phyloP scores from a whole-genome alignment of 225 moss, liverwort and hornwort species.

The Thuidium tamariscinum region DNA sequence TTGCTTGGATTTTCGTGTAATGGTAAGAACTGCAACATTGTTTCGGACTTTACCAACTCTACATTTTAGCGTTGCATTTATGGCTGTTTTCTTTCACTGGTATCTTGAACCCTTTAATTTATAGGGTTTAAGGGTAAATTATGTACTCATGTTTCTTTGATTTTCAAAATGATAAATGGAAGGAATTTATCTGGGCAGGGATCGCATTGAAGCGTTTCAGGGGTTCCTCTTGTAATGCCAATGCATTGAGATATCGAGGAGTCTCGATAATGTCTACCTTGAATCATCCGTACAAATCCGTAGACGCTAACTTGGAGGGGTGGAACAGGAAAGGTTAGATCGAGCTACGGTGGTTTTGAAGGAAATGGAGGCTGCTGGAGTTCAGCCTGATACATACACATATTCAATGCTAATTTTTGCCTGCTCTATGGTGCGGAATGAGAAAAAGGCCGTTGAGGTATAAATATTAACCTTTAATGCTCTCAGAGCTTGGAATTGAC shows the following conservation, averaged over 20 bases:
- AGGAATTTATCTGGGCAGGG: neutral
- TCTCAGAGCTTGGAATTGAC: neutral
- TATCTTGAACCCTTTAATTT: neutral
- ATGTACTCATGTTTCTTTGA: neutral
- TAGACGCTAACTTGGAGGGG: constrained; percentile 9
- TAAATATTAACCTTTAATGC: neutral
- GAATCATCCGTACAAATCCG: neutral
- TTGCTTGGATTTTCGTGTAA: neutral
- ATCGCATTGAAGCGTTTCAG: neutral
- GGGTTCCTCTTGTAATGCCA: neutral
- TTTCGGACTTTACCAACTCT: neutral
- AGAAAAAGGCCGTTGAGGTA: constrained; percentile 46
- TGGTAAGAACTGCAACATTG: neutral
- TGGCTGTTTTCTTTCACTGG: neutral
- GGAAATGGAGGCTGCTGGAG: constrained; percentile 44
- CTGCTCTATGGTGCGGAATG: constrained; percentile 43
- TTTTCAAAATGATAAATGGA: neutral
- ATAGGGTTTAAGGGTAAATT: neutral
- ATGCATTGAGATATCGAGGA: neutral
- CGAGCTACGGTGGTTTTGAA: constrained; percentile 39
- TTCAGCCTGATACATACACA: constrained; percentile 54
- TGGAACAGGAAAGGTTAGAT: constrained; percentile 50
- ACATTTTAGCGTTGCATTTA: neutral
- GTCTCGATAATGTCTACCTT: neutral
- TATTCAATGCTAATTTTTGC: constrained; percentile 60